Evolutionary conservation across 768 basidiomycete species (phyloP).

Genomic region (Crassisporium funariophilum): DNA sequence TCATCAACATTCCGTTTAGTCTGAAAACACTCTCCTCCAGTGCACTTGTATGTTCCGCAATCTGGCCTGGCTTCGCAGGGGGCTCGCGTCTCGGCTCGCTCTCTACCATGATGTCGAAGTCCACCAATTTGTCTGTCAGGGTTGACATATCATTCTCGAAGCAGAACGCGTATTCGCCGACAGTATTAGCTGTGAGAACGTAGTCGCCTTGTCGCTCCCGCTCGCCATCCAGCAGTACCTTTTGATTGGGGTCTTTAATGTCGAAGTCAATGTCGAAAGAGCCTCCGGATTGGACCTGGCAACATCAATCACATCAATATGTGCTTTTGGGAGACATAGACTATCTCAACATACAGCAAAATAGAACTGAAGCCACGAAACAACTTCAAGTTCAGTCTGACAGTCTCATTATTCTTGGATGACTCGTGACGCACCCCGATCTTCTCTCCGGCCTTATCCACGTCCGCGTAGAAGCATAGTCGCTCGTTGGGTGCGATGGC

Average conservation of each 20-base stretch:
- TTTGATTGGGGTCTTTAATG: conserved; percentile 89
- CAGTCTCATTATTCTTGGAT: neutral
- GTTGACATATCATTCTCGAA: conserved; percentile 98
- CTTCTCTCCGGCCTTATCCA: conserved; percentile 94
- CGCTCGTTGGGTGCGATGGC: conserved; percentile 77
- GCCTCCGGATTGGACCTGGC: conserved; percentile 93
- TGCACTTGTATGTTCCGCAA: conserved; percentile 89
- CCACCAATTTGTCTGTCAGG: conserved; percentile 90
- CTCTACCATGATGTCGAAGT: conserved; percentile 98
- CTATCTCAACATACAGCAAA: conserved; percentile 71
- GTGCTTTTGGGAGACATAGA: neutral
- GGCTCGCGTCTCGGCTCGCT: conserved; percentile 91
- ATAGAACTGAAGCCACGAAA: conserved; percentile 72
- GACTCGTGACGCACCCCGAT: conserved; percentile 64
- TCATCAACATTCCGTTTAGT: conserved; percentile 83
- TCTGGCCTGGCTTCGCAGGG: conserved; percentile 84
- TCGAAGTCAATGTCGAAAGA: conserved; percentile 96
- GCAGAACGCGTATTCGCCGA: conserved; percentile 94
- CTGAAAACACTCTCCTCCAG: conserved; percentile 96
- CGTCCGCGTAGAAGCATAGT: conserved; percentile 93
- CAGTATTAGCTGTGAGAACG: conserved; percentile 90
- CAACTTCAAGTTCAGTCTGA: conserved; percentile 6
- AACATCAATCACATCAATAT: neutral
- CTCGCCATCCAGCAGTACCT: conserved; percentile 82
- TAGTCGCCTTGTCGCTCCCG: conserved; percentile 96